Conservation (phyloP, 306 rosid genomes). For the Prunus campanulata region DNA sequence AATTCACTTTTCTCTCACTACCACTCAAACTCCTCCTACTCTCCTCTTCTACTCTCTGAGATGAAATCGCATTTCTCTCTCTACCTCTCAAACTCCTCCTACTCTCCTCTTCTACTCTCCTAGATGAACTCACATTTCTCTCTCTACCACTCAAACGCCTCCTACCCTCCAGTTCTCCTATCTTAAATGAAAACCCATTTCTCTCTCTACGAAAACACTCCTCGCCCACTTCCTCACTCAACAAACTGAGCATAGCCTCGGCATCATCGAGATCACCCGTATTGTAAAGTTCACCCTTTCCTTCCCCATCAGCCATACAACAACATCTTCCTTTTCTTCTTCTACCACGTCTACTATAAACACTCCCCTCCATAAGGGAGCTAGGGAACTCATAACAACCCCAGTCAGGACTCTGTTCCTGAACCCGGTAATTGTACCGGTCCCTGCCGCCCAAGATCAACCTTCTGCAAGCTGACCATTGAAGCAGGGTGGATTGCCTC, state of each 20-base stretch:
- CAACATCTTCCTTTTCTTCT: constrained; percentile 38
- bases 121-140: constrained; percentile 36
- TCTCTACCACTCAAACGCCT: constrained; percentile 25
- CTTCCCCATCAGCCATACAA: constrained; percentile 37
- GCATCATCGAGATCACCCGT: constrained; percentile 41
- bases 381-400: constrained; percentile 41
- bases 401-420: constrained; percentile 33
- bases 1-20: constrained; percentile 32
- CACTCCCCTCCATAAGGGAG: constrained; percentile 38
- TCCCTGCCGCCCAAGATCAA: constrained; percentile 52
- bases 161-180: constrained; percentile 31
- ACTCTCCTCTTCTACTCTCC: constrained; percentile 41
- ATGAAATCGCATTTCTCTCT: constrained; percentile 39
- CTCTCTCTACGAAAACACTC: constrained; percentile 30
- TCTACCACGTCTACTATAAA: constrained; percentile 39
- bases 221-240: constrained; percentile 63
- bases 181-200: constrained; percentile 37
- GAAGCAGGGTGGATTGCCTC: constrained; percentile 82
- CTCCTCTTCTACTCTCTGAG: constrained; percentile 39
- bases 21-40: constrained; percentile 31
- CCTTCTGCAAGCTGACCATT: constrained; percentile 66
- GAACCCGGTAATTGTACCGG: constrained; percentile 37
- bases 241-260: constrained; percentile 66
- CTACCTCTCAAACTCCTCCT: constrained; percentile 25
- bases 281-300: constrained; percentile 30